Evolutionary conservation across 352 stramenopile genomes (phyloP).

Genomic region (Paralagenidium karlingii): DNA sequence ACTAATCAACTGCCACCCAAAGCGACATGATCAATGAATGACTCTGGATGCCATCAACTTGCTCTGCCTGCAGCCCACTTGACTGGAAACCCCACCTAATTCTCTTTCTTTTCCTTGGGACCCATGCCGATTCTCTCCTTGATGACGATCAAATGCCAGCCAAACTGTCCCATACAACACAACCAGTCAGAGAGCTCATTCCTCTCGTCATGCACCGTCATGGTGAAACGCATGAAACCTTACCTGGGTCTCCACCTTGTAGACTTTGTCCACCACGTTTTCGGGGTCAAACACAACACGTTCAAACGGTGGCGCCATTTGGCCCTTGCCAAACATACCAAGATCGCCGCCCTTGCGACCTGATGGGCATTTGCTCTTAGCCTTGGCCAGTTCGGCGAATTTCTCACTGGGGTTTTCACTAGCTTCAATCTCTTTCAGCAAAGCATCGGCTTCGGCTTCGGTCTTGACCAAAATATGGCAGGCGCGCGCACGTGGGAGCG

Average conservation of each 20-base stretch:
- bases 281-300: slow-evolving; percentile 44
- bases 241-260: slow-evolving; percentile 74
- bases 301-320: slow-evolving; percentile 73
- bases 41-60: no score
- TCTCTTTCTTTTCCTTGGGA: slow-evolving; percentile 19
- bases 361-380: slow-evolving; percentile 61
- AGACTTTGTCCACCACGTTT: slow-evolving; percentile 31
- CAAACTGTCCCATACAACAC: slow-evolving; percentile 26
- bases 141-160: slow-evolving; percentile 65
- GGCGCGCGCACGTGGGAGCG: no score
- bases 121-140: slow-evolving; percentile 40
- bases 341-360: slow-evolving; percentile 47
- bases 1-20: no score
- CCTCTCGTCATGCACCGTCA: neutral
- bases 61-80: no score
- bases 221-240: neutral
- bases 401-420: slow-evolving; percentile 35
- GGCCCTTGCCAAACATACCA: slow-evolving; percentile 48
- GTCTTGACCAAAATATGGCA: slow-evolving; percentile 76
- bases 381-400: slow-evolving; percentile 51
- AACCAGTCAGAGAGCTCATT: slow-evolving; percentile 1
- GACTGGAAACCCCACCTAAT: no score
- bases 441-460: slow-evolving; percentile 41
- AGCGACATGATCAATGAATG: no score
- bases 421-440: slow-evolving; percentile 39